Evolutionary conservation across 805 yeast genomes (phyloP).

Genomic region (Hemisphaericaspora nanyangensis): DNA sequence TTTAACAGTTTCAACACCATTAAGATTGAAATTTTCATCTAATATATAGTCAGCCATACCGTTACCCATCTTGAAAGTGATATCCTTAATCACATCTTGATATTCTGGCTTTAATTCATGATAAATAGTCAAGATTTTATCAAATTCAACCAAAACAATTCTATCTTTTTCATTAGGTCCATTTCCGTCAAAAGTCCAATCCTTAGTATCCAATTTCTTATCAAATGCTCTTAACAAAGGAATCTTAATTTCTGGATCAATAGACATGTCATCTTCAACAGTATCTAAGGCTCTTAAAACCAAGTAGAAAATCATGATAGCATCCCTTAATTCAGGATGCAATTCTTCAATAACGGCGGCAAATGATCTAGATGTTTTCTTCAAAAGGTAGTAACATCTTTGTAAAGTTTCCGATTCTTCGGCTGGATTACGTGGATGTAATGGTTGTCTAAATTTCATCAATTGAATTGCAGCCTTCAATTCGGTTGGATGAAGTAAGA

Average conservation of each 20-base stretch:
- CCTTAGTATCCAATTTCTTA: slow-evolving; percentile 54
- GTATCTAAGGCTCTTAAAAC: slow-evolving; percentile 91
- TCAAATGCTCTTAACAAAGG: slow-evolving; percentile 70
- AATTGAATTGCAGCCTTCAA: slow-evolving; percentile 64
- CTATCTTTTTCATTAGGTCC: slow-evolving; percentile 80
- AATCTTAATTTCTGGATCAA: slow-evolving; percentile 66
- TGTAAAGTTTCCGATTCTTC: slow-evolving; percentile 24
- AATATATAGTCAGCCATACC: slow-evolving; percentile 95
- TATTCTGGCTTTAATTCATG: slow-evolving; percentile 70
- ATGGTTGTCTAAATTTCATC: slow-evolving; percentile 47
- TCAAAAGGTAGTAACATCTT: slow-evolving; percentile 66
- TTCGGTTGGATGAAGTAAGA: slow-evolving; percentile 69
- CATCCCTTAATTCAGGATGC: slow-evolving; percentile 82
- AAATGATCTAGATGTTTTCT: slow-evolving; percentile 81
- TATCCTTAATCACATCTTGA: slow-evolving; percentile 73
- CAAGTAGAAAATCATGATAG: slow-evolving; percentile 79
- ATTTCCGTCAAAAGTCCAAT: slow-evolving; percentile 79
- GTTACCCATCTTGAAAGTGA: slow-evolving; percentile 85
- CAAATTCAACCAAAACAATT: slow-evolving; percentile 75
- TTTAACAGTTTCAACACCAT: slow-evolving; percentile 71
- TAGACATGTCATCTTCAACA: slow-evolving; percentile 91
- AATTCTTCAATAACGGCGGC: slow-evolving; percentile 91
- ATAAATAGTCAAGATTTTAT: slow-evolving; percentile 62
- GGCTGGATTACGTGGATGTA: slow-evolving; percentile 44
- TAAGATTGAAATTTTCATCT: slow-evolving; percentile 70